Base-by-base conservation (phyloP, 1,284 basidiomycete species). In the Fistulina hepatica region DNA sequence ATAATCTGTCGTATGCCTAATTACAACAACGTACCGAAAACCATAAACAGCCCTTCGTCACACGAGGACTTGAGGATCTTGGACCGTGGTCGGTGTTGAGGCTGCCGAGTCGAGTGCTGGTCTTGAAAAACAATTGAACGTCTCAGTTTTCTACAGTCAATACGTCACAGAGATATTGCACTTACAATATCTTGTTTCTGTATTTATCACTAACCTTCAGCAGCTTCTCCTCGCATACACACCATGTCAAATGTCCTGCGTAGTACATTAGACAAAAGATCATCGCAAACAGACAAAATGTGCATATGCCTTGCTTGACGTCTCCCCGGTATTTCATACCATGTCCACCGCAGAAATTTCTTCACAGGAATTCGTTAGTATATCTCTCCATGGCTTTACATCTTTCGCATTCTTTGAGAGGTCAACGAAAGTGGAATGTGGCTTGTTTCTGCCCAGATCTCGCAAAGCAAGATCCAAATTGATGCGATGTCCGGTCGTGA, bases 31-130 rank as follows among this genome's bases (percentile, higher is more conserved):
- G 67, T 65, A 31, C 73, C 63, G 30, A 63, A 44, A 8, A 65
- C 46, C 59, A 65, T 65, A 6, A 58, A 56, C 1, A 53, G 52
- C 4, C 16, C 6, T 7, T n/a, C n/a, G n/a, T 37, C 8, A 1
- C 15, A 19, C 5, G 64, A 20, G 22, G 39, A 48, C 4, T 37
- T 20, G 43, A 64, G 52, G 0, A 46, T 49, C 0, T 20, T 19
- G 21, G 48, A 44, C 0, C 30, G 19, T 3, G 63, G 58, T 10
- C 47, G 36, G 48, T 56, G 39, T 63, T 65, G 12, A 50, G 41
- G 2, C 65, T 64, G 1, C 62, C 64, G 12, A 65, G 47, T 25
- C 60, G 61, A 1, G 52, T 56, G 38, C 67, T 68, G 19, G 67
- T 58, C 41, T 63, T 67, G 20, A 30, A 8, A 15, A 28, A 23